Base-by-base conservation (phyloP, 441 rosid genomes). In the Euphorbia schlechtendalii region DNA sequence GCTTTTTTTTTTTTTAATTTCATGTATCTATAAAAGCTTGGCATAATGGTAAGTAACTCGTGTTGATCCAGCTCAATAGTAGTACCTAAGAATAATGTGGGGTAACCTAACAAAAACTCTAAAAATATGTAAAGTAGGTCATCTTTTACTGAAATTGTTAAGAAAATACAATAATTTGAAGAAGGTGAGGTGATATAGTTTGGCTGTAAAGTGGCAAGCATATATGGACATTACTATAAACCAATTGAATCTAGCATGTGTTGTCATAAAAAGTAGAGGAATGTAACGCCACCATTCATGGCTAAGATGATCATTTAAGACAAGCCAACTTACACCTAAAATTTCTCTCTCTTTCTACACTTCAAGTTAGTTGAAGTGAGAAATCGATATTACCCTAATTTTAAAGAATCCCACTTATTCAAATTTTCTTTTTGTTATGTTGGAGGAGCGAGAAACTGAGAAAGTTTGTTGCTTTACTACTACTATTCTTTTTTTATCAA, bases 211-310 rank as follows among this genome's bases (percentile, higher is more conserved):
- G 57, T 69, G 63, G 32, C 63, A 69, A 22, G 30, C 27, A 14
- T 28, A 52, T 25, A 43, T 41, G 53, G n/a, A 36, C 21, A 52
- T 20, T 60, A 20, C 10, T 28, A 45, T 24, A 12, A 51, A n/a
- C 52, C 13, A 8, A 24, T 21, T 58, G 60, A 54, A 34, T 32
- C 24, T 34, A 69, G 55, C 25, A 59, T 59, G 59, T 55, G 69
- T 18, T 64, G 67, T 69, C 61, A 69, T 55, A 46, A 64, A n/a
- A n/a, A n/a, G n/a, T n/a, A 54, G 68, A 54, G 24, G 63, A 28
- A 61, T 21, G 41, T 43, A 49, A 51, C 49, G 52, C 66, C 66
- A 61, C 57, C 36, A 54, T 69, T 61, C 48, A 45, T 53, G 55
- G 56, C 53, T 63, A 20, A 8, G 34, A 57, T 36, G 11, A 40